These are phyloP conservation scores for Termitomyces sp. DNA, from an alignment of 768 basidiomycete species.

Conservation along the genomic window DNA sequence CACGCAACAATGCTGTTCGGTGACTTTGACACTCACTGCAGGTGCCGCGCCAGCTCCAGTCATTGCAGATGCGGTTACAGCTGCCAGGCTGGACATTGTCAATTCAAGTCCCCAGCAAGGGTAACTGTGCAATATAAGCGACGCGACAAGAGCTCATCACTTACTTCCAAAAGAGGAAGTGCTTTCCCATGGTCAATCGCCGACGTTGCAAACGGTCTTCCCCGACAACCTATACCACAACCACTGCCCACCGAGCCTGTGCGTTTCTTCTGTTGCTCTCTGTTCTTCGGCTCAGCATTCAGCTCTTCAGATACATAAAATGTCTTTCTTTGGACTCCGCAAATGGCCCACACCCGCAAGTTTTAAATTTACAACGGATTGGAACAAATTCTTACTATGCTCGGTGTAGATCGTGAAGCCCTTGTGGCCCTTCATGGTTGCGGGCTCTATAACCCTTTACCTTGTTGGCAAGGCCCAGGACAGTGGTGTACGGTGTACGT, in stretches of 20 bases:
- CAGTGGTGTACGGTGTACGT: constrained; percentile 67
- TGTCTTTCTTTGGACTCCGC: constrained; percentile 76
- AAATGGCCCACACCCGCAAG: constrained; percentile 77
- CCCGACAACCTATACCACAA: constrained; percentile 28
- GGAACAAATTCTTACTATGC: constrained; percentile 9
- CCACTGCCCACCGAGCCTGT: constrained; percentile 12
- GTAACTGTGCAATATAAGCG: background rate
- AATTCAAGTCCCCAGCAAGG: background rate
- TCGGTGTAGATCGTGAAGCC: constrained; percentile 56
- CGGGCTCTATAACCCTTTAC: constrained; percentile 59
- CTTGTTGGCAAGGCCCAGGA: constrained; percentile 64
- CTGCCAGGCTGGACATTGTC: constrained; percentile 18
- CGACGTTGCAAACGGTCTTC: constrained; percentile 31
- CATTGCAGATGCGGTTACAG: constrained; percentile 20
- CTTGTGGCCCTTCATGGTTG: constrained; percentile 76
- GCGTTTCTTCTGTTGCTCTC: constrained; percentile 1
- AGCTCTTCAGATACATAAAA: constrained; percentile 24
- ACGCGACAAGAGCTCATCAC: background rate
- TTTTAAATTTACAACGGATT: constrained; percentile 14
- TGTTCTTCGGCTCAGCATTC: background rate
- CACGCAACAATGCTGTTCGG: background rate
- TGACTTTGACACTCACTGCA: constrained; percentile 21
- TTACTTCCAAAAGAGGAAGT: constrained; percentile 13
- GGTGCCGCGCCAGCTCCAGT: constrained; percentile 21
- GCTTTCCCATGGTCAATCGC: constrained; percentile 25